Percentiles rank a stretch among this genome's conserved stretches.
phyloP scores from a whole-genome alignment of 441 rosid genomes.

The Viola pubescens region DNA sequence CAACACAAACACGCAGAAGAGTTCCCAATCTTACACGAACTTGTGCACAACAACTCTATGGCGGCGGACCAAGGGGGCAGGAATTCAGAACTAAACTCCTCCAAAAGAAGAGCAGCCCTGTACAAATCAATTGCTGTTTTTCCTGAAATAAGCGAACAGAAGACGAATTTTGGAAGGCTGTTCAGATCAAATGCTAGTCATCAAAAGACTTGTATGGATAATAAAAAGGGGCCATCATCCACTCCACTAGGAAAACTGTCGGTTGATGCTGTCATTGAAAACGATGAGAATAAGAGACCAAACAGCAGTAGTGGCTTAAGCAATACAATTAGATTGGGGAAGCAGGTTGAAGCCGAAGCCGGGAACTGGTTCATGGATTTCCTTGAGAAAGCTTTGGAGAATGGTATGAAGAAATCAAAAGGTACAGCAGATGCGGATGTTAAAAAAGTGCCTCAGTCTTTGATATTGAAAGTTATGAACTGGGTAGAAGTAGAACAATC shows the following conservation, averaged over 20 bases:
- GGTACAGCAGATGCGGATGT: constrained; percentile 32
- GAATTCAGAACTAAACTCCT: constrained; percentile 27
- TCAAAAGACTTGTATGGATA: constrained; percentile 20
- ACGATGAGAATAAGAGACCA: constrained; percentile 66
- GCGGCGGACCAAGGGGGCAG: constrained; percentile 23
- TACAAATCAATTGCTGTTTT: constrained; percentile 41
- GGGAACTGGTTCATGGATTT: constrained; percentile 88
- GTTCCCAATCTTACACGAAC: constrained; percentile 44
- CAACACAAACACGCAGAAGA: constrained; percentile 23
- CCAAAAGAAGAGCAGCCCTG: constrained; percentile 38
- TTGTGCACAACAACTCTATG: constrained; percentile 41
- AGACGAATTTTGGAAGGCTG: constrained; percentile 26
- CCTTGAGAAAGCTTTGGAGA: constrained; percentile 60
- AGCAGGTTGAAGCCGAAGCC: constrained; percentile 61
- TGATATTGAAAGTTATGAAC: constrained; percentile 58
- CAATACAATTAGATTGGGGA: constrained; percentile 55
- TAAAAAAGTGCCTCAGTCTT: constrained; percentile 57
- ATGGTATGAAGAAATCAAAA: constrained; percentile 60
- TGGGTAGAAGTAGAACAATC: constrained; percentile 83
- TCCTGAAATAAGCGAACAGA: constrained; percentile 38
- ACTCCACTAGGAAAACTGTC: constrained; percentile 31
- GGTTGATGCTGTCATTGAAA: constrained; percentile 31
- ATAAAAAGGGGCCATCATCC: constrained; percentile 22
- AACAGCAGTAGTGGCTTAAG: constrained; percentile 24
- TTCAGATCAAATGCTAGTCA: constrained; percentile 25